Evolutionary conservation across 345 rosid genomes (phyloP).

Genomic region (Sisymbrium altissimum): DNA sequence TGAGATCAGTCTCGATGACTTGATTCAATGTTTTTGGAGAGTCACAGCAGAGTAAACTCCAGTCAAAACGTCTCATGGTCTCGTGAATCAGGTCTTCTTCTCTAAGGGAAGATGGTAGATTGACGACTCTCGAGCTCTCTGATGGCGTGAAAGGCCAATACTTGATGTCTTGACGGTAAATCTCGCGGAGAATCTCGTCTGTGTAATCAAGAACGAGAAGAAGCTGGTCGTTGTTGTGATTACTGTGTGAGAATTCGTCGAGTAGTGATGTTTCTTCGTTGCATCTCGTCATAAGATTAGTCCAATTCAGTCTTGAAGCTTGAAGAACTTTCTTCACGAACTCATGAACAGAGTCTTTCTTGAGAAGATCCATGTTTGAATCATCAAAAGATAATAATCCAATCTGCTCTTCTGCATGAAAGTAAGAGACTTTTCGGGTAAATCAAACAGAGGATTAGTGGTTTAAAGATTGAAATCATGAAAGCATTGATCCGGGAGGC

Average conservation of each 20-base stretch:
- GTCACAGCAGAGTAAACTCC: slow-evolving; percentile 33
- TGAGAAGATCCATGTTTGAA: slow-evolving; percentile 20
- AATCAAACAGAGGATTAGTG: slow-evolving; percentile 7
- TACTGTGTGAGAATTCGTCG: slow-evolving; percentile 33
- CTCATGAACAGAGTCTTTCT: slow-evolving; percentile 30
- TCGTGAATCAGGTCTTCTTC: slow-evolving; percentile 35
- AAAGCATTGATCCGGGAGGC: background rate
- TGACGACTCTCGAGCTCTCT: slow-evolving; percentile 22
- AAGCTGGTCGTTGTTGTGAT: slow-evolving; percentile 24
- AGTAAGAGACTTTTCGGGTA: background rate
- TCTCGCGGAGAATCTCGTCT: slow-evolving; percentile 56
- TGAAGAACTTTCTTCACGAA: slow-evolving; percentile 44
- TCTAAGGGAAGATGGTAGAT: slow-evolving; percentile 14
- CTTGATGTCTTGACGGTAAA: slow-evolving; percentile 31
- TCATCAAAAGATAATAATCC: slow-evolving; percentile 17
- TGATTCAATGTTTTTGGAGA: slow-evolving; percentile 41
- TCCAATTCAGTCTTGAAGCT: slow-evolving; percentile 52
- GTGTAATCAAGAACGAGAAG: slow-evolving; percentile 52
- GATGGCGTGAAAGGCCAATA: slow-evolving; percentile 43
- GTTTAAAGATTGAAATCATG: background rate
- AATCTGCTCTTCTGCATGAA: slow-evolving; percentile 36
- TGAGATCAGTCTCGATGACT: slow-evolving; percentile 47
- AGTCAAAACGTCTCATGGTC: slow-evolving; percentile 50
- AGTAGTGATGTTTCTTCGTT: slow-evolving; percentile 45
- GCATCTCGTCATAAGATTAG: slow-evolving; percentile 42